Percentiles rank a stretch among this genome's conserved stretches.
These are phyloP conservation scores for Xylariales sp. DNA, from an alignment of 2,329 filamentous ascomycete genomes.

Conservation along the genomic window DNA sequence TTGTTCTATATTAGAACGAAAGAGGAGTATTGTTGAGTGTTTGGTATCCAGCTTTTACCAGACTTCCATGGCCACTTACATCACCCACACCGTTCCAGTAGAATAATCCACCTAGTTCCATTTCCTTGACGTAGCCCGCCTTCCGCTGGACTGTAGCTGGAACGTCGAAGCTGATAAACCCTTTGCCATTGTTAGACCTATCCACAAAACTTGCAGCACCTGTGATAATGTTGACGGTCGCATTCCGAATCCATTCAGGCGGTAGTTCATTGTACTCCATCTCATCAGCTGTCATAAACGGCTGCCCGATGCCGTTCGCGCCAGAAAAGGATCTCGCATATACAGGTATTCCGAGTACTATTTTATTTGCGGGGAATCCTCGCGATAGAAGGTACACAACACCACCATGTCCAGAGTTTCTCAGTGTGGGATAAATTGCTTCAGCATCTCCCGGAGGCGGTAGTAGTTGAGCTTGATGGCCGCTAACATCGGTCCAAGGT, in stretches of 20 bases:
- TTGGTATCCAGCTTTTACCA: slow-evolving; percentile 57
- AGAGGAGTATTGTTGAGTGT: no score
- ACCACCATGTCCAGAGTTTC: slow-evolving; percentile 47
- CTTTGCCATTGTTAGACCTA: slow-evolving; percentile 20
- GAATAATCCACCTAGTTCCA: slow-evolving; percentile 57
- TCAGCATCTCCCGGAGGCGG: slow-evolving; percentile 26
- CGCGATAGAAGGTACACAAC: slow-evolving; percentile 48
- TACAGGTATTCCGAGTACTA: slow-evolving; percentile 58
- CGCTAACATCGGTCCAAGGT: slow-evolving; percentile 55
- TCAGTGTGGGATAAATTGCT: slow-evolving; percentile 21
- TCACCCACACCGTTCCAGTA: slow-evolving; percentile 67
- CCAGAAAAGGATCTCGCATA: slow-evolving; percentile 60
- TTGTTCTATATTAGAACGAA: no score
- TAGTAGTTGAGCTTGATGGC: slow-evolving; percentile 61
- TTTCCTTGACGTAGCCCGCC: slow-evolving; percentile 51
- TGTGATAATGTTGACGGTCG: slow-evolving; percentile 42
- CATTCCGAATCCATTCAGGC: slow-evolving; percentile 37
- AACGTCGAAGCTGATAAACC: slow-evolving; percentile 63
- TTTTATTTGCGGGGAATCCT: slow-evolving; percentile 52
- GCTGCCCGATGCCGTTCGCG: slow-evolving; percentile 48
- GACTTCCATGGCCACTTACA: slow-evolving; percentile 45
- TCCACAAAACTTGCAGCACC: slow-evolving; percentile 57
- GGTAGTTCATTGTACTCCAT: slow-evolving; percentile 62
- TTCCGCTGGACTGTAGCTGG: slow-evolving; percentile 57
- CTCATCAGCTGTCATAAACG: slow-evolving; percentile 42